phyloP scores from a whole-genome alignment of 352 stramenopile species.

The Globisporangium paroecandrum region DNA sequence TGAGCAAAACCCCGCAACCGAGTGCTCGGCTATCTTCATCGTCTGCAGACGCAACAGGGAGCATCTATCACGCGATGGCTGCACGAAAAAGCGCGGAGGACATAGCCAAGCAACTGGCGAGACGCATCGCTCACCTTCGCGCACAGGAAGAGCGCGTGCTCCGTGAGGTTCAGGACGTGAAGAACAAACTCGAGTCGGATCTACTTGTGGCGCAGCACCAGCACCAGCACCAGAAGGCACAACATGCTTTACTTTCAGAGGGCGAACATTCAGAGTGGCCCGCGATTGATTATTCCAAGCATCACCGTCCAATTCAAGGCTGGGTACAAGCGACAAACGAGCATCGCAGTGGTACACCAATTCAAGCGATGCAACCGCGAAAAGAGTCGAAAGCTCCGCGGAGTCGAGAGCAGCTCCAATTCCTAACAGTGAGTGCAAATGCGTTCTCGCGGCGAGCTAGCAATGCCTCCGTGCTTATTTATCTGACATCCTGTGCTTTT shows the following conservation, averaged over 20 bases:
- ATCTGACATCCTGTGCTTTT: neutral
- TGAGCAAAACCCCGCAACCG: neutral
- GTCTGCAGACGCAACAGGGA: constrained; percentile 10
- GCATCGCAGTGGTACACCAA: neutral
- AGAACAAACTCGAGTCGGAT: constrained; percentile 32
- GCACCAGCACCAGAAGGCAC: neutral
- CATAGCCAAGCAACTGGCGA: constrained; percentile 38
- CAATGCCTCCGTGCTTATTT: neutral
- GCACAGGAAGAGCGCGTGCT: constrained; percentile 52
- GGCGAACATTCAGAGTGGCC: neutral
- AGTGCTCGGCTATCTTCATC: neutral
- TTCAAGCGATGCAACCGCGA: neutral
- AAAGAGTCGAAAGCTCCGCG: constrained; percentile 22
- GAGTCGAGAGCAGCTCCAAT: constrained; percentile 47
- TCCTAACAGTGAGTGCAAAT: constrained; percentile 33
- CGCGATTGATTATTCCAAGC: neutral
- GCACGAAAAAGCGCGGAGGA: constrained; percentile 57
- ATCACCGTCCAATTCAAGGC: neutral
- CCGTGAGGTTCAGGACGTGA: constrained; percentile 46
- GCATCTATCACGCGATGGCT: constrained; percentile 42
- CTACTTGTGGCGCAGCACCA: constrained; percentile 5
- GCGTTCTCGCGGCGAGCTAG: neutral
- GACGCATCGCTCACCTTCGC: constrained; percentile 52
- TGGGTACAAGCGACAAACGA: neutral
- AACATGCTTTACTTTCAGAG: neutral